Evolutionary conservation across 2,329 filamentous ascomycete genomes (phyloP).

Genomic region (Xylariaceae sp.): DNA sequence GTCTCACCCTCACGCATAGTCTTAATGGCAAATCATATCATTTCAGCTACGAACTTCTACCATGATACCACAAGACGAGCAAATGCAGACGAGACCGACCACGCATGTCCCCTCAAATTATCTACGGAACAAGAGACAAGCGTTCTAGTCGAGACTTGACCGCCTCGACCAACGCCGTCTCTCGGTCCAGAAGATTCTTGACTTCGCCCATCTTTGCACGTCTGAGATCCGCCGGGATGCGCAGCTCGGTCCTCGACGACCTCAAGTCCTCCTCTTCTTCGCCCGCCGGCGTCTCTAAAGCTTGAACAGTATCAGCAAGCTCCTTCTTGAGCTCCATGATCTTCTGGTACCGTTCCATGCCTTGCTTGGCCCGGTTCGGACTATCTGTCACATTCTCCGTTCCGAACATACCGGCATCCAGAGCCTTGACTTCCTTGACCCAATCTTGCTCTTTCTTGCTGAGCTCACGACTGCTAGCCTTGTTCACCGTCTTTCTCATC

Average conservation of each 20-base stretch:
- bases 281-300: conserved; percentile 31
- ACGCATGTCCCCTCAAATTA: conserved; percentile 9
- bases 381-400: conserved; percentile 30
- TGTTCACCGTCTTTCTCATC: conserved; percentile 38
- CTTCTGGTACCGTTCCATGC: conserved; percentile 54
- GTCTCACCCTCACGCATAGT: too few relatives aligned
- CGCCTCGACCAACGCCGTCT: conserved; percentile 63
- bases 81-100: conserved; percentile 5
- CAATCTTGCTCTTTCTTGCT: conserved; percentile 58
- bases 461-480: conserved; percentile 45
- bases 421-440: conserved; percentile 38
- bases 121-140: conserved; percentile 37
- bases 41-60: too few relatives aligned
- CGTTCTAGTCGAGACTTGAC: conserved; percentile 58
- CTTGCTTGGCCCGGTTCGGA: conserved; percentile 41
- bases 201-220: conserved; percentile 60
- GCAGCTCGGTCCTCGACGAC: conserved; percentile 39
- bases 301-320: conserved; percentile 47
- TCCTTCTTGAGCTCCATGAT: conserved; percentile 50
- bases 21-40: too few relatives aligned
- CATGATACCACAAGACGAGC: background rate
- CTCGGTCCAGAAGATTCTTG: conserved; percentile 57
- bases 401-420: conserved; percentile 40
- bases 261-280: conserved; percentile 28
- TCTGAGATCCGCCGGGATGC: conserved; percentile 56